Conservation (phyloP, 2,329 filamentous ascomycete species). For the Calycina marina region DNA sequence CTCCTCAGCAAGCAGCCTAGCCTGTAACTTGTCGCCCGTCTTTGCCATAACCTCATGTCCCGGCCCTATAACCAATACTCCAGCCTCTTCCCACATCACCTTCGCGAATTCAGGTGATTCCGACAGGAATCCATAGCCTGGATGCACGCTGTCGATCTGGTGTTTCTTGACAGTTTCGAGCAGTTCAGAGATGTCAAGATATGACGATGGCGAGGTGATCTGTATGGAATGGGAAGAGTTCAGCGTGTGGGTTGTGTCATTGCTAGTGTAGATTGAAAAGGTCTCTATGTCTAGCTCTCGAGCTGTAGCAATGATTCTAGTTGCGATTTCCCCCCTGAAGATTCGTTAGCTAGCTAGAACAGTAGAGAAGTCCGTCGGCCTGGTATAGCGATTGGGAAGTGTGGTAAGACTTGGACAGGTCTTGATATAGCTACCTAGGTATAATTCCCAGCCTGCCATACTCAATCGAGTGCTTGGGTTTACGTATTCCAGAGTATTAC, state of each 20-base stretch:
- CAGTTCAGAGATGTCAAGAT: conserved; percentile 35
- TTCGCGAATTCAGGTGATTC: conserved; percentile 56
- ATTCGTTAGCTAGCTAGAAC: neutral
- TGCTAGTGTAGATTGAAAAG: conserved; percentile 37
- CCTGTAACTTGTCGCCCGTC: conserved; percentile 30
- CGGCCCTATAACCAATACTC: conserved; percentile 55
- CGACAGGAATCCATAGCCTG: conserved; percentile 56
- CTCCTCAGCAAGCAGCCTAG: conserved; percentile 51
- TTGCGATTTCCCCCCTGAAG: conserved; percentile 46
- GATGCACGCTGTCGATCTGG: conserved; percentile 50
- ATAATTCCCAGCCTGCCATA: too few species aligned
- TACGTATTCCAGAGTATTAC: too few species aligned
- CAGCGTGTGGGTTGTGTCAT: conserved; percentile 39
- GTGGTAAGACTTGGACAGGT: too few species aligned
- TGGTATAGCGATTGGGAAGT: too few species aligned
- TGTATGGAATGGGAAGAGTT: conserved; percentile 35
- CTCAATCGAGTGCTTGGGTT: too few species aligned
- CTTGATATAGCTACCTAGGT: too few species aligned
- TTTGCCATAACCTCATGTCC: conserved; percentile 25
- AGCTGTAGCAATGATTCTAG: conserved; percentile 43
- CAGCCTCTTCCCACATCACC: conserved; percentile 51
- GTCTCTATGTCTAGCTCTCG: conserved; percentile 42
- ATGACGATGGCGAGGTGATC: conserved; percentile 34
- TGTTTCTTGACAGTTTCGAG: conserved; percentile 32
- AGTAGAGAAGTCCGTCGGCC: too few species aligned